Conservation (phyloP, 352 stramenopile genomes). For the Phytophthora palmivora region DNA sequence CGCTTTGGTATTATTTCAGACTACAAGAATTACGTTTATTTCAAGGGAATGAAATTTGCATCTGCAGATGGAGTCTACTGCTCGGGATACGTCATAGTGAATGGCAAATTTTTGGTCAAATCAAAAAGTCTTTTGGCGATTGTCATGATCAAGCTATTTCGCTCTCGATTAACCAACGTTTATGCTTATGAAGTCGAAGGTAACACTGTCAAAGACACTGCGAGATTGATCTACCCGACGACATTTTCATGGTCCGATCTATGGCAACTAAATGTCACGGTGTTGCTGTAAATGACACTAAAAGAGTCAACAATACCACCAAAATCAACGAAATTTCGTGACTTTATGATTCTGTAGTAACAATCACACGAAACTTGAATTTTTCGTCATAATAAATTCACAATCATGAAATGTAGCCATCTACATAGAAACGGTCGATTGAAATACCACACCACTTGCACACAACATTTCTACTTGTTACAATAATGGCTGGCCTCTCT, state of each 20-base stretch:
- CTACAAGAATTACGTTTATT: slow-evolving; percentile 41
- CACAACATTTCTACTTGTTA: too few species aligned
- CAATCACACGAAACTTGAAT: too few species aligned
- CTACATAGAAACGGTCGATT: too few species aligned
- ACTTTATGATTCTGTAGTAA: too few species aligned
- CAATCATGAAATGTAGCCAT: too few species aligned
- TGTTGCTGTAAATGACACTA: slow-evolving; percentile 15
- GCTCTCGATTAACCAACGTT: slow-evolving; percentile 28
- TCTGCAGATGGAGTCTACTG: slow-evolving; percentile 43
- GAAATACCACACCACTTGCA: too few species aligned
- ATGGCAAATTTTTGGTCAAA: slow-evolving; percentile 40
- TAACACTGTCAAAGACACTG: slow-evolving; percentile 40
- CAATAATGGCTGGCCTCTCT: neutral
- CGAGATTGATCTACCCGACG: slow-evolving; percentile 33
- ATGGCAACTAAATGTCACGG: slow-evolving; percentile 21
- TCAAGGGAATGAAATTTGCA: slow-evolving; percentile 44
- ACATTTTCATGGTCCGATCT: slow-evolving; percentile 35
- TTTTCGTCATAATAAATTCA: too few species aligned
- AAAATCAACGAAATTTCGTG: too few species aligned
- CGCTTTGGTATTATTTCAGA: slow-evolving; percentile 43
- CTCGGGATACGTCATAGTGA: slow-evolving; percentile 44
- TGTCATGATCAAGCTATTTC: slow-evolving; percentile 39
- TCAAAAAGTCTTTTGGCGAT: slow-evolving; percentile 34
- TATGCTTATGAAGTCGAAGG: slow-evolving; percentile 42
- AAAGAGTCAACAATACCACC: too few species aligned